phyloP scores from a whole-genome alignment of 2,329 filamentous ascomycete genomes.

The Leptographium flavum region DNA sequence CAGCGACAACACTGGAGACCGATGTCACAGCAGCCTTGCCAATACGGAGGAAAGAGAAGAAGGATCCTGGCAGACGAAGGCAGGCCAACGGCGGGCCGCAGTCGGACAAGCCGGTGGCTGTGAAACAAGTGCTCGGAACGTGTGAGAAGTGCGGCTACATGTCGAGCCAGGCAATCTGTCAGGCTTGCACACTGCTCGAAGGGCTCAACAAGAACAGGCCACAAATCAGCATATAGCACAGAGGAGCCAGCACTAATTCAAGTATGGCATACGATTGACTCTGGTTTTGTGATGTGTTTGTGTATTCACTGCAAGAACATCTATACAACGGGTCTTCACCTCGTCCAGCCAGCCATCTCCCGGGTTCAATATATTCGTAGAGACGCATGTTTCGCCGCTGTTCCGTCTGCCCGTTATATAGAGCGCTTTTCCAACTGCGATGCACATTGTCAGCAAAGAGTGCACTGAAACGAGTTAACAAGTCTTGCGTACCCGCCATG shows the following conservation, averaged over 20 bases:
- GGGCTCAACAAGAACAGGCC: slow-evolving; percentile 70
- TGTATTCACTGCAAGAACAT: slow-evolving; percentile 1
- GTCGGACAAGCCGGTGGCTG: slow-evolving; percentile 13
- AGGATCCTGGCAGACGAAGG: slow-evolving; percentile 13
- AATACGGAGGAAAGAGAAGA: slow-evolving; percentile 6
- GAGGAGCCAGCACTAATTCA: too few species aligned
- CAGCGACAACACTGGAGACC: slow-evolving; percentile 44
- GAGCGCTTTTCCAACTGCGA: slow-evolving; percentile 39
- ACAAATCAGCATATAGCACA: slow-evolving; percentile 35
- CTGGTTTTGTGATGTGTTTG: too few species aligned
- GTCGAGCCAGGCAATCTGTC: slow-evolving; percentile 85
- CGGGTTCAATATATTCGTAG: background rate
- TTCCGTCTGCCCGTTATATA: slow-evolving; percentile 19
- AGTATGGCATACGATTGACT: background rate
- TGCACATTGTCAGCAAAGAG: slow-evolving; percentile 6
- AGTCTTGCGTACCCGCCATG: slow-evolving; percentile 39
- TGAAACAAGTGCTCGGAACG: slow-evolving; percentile 64
- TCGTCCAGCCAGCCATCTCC: background rate
- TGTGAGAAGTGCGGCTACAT: slow-evolving; percentile 89
- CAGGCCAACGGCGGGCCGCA: slow-evolving; percentile 11
- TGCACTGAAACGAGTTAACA: background rate
- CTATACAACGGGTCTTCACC: background rate
- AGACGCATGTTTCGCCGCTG: too few species aligned
- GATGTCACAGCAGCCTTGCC: slow-evolving; percentile 41
- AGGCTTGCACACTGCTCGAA: slow-evolving; percentile 82